phyloP scores from a whole-genome alignment of 768 basidiomycete species.

The Phylloporus arenicola region DNA sequence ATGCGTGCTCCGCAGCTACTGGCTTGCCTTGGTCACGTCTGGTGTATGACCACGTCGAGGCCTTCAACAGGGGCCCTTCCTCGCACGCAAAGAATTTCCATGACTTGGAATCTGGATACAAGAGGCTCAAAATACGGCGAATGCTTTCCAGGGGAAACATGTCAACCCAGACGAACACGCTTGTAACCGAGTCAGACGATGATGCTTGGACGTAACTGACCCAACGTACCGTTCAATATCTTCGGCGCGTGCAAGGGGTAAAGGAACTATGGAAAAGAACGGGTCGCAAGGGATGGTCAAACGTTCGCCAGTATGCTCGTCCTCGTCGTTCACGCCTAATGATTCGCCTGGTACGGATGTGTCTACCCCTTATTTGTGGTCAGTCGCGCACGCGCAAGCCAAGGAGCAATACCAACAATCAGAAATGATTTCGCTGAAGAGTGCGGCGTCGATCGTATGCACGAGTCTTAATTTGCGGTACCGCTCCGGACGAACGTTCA shows the following conservation, averaged over 20 bases:
- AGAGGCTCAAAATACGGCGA: slow-evolving; percentile 36
- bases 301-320: slow-evolving; percentile 35
- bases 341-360: slow-evolving; percentile 32
- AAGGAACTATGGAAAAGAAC: slow-evolving; percentile 31
- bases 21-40: slow-evolving; percentile 9
- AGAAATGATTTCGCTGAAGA: slow-evolving; percentile 30
- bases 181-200: slow-evolving; percentile 16
- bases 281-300: slow-evolving; percentile 42
- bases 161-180: slow-evolving; percentile 46
- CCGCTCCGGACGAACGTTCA: slow-evolving; percentile 41
- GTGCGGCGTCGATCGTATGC: slow-evolving; percentile 26
- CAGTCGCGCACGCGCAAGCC: neutral
- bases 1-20: slow-evolving; percentile 9
- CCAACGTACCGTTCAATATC: slow-evolving; percentile 40
- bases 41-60: slow-evolving; percentile 24
- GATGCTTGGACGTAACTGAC: neutral
- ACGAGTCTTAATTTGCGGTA: slow-evolving; percentile 52
- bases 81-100: slow-evolving; percentile 29
- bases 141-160: slow-evolving; percentile 48
- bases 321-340: slow-evolving; percentile 34
- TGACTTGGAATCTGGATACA: slow-evolving; percentile 23
- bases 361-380: slow-evolving; percentile 34
- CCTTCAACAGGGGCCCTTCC: slow-evolving; percentile 21
- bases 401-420: slow-evolving; percentile 34
- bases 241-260: slow-evolving; percentile 34